These are phyloP conservation scores for Trapa bicornis DNA, from an alignment of 345 rosid genomes.

Conservation along the genomic window DNA sequence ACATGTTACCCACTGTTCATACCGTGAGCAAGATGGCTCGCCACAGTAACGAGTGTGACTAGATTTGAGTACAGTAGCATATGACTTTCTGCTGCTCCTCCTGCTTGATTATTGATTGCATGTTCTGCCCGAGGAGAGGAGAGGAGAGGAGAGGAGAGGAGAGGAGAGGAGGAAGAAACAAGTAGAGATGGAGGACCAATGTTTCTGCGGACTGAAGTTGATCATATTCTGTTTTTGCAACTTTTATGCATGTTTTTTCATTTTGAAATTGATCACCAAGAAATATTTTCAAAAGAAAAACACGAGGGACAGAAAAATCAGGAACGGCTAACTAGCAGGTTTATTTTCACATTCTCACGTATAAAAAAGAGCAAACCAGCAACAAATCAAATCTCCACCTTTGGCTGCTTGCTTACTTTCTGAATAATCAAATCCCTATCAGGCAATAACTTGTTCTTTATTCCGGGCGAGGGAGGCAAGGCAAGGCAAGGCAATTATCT, in stretches of 20 bases:
- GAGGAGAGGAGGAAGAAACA: background rate
- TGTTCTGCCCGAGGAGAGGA: background rate
- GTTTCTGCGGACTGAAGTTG: background rate
- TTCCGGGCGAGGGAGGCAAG: too few species aligned
- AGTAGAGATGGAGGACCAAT: background rate
- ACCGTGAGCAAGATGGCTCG: background rate
- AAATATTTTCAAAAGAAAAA: too few species aligned
- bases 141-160: background rate
- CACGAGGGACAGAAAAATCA: background rate
- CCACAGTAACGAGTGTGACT: background rate
- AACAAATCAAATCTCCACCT: background rate
- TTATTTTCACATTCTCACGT: background rate
- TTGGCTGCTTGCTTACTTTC: background rate
- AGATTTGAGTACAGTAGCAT: background rate
- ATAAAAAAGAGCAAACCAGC: background rate
- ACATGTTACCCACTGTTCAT: background rate
- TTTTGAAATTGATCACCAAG: background rate
- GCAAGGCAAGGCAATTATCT: too few species aligned
- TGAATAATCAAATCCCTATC: too few species aligned
- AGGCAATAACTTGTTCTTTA: too few species aligned
- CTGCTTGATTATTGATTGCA: background rate
- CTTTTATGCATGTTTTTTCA: background rate
- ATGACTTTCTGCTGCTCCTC: background rate
- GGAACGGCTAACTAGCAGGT: background rate
- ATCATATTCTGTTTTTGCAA: background rate